Evolutionary conservation across 352 stramenopile genomes (phyloP), one percentile per base, ranked within the genome.

Genomic region (Thraustotheca clavata): DNA sequence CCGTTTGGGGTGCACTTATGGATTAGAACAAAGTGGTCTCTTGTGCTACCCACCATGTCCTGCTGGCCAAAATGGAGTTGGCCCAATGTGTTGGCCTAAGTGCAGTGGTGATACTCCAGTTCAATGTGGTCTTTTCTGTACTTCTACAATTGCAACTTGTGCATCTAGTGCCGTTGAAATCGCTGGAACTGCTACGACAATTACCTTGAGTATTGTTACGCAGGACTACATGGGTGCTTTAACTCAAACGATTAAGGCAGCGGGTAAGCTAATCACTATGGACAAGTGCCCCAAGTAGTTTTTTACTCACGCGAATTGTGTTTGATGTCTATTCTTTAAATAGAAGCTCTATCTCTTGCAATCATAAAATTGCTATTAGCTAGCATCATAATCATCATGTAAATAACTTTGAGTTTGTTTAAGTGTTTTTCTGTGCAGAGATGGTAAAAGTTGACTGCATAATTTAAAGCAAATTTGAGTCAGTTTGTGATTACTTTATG

Each of bases 41-140:
- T 40, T 68, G 8, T 68, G 61, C 61, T 68, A 68, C 61, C 49
- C 61, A 12, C 29, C 61, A 7, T 68, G 61, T 36, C 16, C 18
- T 16, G 12, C 6, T 22, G 39, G 22, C n/a, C 55, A 54, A 24
- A 36, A 8, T 33, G 61, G 61, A 34, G 32, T 49, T 7, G 61
- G 61, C 2, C 61, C 61, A 35, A 32, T 68, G 26, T 68, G 61
- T 38, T 68, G 38, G 39, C 46, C 55, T 14, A 18, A 55, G 8
- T 68, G 61, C 49, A 26, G 34, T 27, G 48, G 12, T 12, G 48
- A 16, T 35, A 27, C 29, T 20, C 38, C 61, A 39, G 49, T 39
- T 35, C 26, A 14, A 16, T 59, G 49, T 22, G 49, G 49, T 9
- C 12, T 59, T 16, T 59, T 59, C 26, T 59, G 49, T n/a, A 22